Conservation (phyloP, 148 eudicot genomes). For the Pouteria glomerata region DNA sequence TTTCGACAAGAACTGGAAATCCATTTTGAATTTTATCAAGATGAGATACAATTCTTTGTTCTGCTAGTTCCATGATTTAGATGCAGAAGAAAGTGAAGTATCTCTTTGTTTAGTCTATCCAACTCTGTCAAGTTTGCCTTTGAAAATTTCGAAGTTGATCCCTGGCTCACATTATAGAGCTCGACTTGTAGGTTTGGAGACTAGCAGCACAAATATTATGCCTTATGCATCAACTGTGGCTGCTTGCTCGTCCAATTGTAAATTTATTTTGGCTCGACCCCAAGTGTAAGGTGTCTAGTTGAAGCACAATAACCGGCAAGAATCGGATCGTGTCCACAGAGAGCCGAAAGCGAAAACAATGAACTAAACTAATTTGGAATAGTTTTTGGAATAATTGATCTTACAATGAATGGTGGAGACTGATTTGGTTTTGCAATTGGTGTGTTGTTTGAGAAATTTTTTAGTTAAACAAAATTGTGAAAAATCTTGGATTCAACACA, state of each 20-base stretch:
- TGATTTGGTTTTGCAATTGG: too few relatives aligned
- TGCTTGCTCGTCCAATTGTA: too few relatives aligned
- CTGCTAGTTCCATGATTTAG: background rate
- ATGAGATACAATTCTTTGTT: background rate
- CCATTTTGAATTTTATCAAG: conserved; percentile 3
- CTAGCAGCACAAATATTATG: background rate
- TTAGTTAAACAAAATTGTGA: too few relatives aligned
- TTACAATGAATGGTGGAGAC: too few relatives aligned
- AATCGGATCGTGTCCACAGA: too few relatives aligned
- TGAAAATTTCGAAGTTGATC: background rate
- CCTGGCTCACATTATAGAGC: background rate
- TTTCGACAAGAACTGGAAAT: conserved; percentile 38
- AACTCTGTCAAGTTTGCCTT: background rate
- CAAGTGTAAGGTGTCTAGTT: too few relatives aligned
- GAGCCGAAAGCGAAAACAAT: too few relatives aligned
- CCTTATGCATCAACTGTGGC: background rate
- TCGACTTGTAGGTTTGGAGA: background rate
- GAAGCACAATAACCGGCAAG: too few relatives aligned
- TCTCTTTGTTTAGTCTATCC: background rate
- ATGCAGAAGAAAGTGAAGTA: background rate
- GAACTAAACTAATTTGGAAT: too few relatives aligned
- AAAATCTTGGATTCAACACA: too few relatives aligned
- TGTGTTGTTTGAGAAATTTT: too few relatives aligned
- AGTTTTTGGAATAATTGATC: background rate
- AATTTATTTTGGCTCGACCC: too few relatives aligned